A percentile compares a stretch with the other conserved stretches of the same genome.
These are phyloP conservation scores for Fennellomyces sp. DNA, from an alignment of 371 early-diverging fungal species.

Conservation along the genomic window DNA sequence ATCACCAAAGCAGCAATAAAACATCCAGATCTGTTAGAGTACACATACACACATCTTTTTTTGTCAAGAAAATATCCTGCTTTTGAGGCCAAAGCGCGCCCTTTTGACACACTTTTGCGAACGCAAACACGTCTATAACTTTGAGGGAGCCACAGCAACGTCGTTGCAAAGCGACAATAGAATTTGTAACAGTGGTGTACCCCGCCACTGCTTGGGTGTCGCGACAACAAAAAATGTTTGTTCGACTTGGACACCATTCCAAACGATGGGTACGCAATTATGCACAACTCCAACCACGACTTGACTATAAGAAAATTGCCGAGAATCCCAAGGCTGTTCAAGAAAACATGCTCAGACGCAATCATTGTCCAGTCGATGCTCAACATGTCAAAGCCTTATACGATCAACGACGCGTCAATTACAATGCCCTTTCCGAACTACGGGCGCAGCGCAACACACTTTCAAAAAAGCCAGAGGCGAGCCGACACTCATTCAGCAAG, in stretches of 20 bases:
- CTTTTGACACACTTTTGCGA: no score
- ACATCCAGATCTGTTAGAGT: conserved; percentile 2
- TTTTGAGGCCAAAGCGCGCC: no score
- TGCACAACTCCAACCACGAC: conserved; percentile 36
- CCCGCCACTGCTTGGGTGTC: no score
- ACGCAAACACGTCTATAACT: no score
- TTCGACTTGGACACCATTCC: neutral
- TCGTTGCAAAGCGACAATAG: no score
- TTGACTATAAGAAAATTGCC: conserved; percentile 63
- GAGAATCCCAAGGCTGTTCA: conserved; percentile 52
- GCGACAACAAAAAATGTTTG: no score
- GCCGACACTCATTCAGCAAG: conserved; percentile 11
- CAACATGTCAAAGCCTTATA: conserved; percentile 54
- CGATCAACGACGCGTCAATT: conserved; percentile 34
- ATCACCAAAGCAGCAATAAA: conserved; percentile 13
- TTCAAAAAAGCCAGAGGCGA: conserved; percentile 26
- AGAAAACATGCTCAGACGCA: conserved; percentile 59
- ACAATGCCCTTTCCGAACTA: conserved; percentile 38
- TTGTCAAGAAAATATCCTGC: no score
- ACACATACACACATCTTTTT: neutral
- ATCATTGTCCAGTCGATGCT: conserved; percentile 48
- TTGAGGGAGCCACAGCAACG: no score
- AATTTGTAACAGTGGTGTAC: no score
- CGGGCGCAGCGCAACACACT: conserved; percentile 54
- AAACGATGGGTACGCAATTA: neutral